Evolutionary conservation across 1,284 basidiomycete species (phyloP).

Genomic region (Malassezia nana): DNA sequence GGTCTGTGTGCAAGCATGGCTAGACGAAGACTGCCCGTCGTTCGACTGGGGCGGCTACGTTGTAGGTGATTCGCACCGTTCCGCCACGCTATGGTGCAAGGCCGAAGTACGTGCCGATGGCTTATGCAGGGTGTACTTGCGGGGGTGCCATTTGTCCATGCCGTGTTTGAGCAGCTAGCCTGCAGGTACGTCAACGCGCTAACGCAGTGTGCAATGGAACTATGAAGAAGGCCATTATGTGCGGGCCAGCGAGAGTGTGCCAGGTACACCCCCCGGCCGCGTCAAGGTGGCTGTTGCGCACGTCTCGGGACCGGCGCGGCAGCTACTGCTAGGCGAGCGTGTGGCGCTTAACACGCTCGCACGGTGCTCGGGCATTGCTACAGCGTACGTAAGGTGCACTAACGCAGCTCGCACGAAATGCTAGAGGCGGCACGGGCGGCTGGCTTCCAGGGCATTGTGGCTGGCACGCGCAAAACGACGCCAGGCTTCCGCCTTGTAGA

Average conservation of each 20-base stretch:
- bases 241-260: conserved; percentile 1
- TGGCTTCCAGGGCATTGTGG: conserved; percentile 79
- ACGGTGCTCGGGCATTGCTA: conserved; percentile 90
- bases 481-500: conserved; percentile 93
- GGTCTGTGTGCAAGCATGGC: conserved; percentile 67
- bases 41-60: conserved; percentile 97
- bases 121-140: conserved; percentile 65
- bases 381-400: conserved; percentile 58
- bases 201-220: conserved; percentile 78
- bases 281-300: conserved; percentile 66
- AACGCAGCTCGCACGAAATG: conserved; percentile 63
- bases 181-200: conserved; percentile 58
- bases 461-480: conserved; percentile 94
- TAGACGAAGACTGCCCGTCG: conserved; percentile 85
- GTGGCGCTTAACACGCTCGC: conserved; percentile 89
- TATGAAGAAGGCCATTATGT: conserved; percentile 67
- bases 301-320: conserved; percentile 75
- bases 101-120: conserved; percentile 44
- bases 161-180: conserved; percentile 78
- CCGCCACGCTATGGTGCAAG: conserved; percentile 83
- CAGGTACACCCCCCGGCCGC: conserved; percentile 48
- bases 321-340: conserved; percentile 84
- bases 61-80: conserved; percentile 76
- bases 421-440: conserved; percentile 67
- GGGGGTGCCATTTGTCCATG: conserved; percentile 88